phyloP scores from a whole-genome alignment of 768 basidiomycete species.

The Hysterangium stoloniferum region DNA sequence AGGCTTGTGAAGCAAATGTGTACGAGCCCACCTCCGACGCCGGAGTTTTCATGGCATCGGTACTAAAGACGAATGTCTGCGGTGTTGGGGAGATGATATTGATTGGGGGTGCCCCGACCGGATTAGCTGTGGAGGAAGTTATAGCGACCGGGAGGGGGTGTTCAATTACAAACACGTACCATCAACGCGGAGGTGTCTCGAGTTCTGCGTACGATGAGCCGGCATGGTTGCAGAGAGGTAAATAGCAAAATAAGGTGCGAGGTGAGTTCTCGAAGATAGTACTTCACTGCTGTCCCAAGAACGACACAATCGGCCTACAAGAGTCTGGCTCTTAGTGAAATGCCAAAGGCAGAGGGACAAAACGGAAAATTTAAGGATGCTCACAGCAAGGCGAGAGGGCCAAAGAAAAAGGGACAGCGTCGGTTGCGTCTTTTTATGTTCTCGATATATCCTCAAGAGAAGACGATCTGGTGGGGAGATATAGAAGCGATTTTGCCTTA shows the following conservation, averaged over 20 bases:
- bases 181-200: constrained; percentile 13
- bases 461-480: constrained; percentile 7
- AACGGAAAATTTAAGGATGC: constrained; percentile 1
- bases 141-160: not conserved
- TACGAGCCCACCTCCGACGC: constrained; percentile 6
- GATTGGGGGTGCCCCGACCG: constrained; percentile 9
- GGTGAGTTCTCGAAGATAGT: not conserved
- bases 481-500: not conserved
- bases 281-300: not conserved
- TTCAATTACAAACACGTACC: not conserved
- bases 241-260: not conserved
- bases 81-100: constrained; percentile 12
- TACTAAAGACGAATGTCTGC: constrained; percentile 7
- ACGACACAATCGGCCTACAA: not conserved
- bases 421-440: constrained; percentile 8
- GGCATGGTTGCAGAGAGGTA: constrained; percentile 7
- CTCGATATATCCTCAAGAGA: constrained; percentile 11
- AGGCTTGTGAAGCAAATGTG: constrained; percentile 9
- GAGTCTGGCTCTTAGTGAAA: constrained; percentile 12
- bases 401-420: constrained; percentile 4
- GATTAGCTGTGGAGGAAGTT: not conserved
- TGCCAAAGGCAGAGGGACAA: constrained; percentile 9
- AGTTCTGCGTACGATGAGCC: constrained; percentile 13
- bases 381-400: constrained; percentile 6
- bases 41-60: constrained; percentile 3